Percentiles rank a stretch among this genome's conserved stretches.
Evolutionary conservation across 2,329 filamentous ascomycete species (phyloP).

Genomic region (Rhynchosporium graminicola): DNA sequence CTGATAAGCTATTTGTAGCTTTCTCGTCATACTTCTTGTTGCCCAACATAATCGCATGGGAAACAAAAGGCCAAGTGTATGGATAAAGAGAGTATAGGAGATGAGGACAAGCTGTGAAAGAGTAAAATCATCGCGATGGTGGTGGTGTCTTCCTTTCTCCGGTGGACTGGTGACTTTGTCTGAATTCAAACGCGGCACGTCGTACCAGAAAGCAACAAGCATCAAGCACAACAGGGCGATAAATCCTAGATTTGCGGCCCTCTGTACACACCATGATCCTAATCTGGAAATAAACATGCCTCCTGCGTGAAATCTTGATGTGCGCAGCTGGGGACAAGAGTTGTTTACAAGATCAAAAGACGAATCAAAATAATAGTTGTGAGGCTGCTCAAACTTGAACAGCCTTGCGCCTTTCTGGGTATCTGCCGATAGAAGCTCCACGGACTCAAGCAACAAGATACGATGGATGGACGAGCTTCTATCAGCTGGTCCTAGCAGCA

Average conservation of each 20-base stretch:
- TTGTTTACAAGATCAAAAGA: background rate
- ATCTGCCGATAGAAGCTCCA: background rate
- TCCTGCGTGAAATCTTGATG: background rate
- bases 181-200: constrained; percentile 9
- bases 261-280: constrained; percentile 23
- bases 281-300: constrained; percentile 18
- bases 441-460: background rate
- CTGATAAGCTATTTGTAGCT: constrained; percentile 42
- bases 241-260: constrained; percentile 25
- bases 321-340: background rate
- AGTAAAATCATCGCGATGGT: constrained; percentile 13
- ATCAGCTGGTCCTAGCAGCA: background rate
- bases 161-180: background rate
- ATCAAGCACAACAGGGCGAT: constrained; percentile 21
- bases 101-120: constrained; percentile 49
- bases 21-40: constrained; percentile 57
- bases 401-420: background rate
- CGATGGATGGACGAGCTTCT: too few species aligned
- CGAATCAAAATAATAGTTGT: background rate
- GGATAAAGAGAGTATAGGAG: constrained; percentile 66
- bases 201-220: constrained; percentile 23
- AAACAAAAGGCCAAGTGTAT: constrained; percentile 64
- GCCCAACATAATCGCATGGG: constrained; percentile 63
- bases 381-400: background rate
- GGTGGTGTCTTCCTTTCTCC: constrained; percentile 4